Evolutionary conservation across 257 asterid genomes (phyloP).

Genomic region (Lithospermum erythrorhizon): DNA sequence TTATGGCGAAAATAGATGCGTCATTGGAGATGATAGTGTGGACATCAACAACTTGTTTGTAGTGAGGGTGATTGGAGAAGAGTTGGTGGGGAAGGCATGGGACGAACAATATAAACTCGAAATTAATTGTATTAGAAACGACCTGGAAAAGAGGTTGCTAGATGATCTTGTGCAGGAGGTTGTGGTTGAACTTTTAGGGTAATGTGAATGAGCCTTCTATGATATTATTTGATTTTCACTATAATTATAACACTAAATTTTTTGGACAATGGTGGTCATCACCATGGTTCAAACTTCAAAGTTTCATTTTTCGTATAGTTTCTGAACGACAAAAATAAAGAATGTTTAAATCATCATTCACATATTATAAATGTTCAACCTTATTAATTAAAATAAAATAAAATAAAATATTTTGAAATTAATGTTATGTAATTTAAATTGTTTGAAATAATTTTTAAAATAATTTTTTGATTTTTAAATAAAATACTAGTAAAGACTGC

Average conservation of each 20-base stretch:
- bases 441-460: no score
- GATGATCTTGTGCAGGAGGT: slow-evolving; percentile 61
- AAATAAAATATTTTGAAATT: no score
- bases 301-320: no score
- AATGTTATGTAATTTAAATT: no score
- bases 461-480: no score
- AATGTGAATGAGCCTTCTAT: slow-evolving; percentile 20
- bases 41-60: slow-evolving; percentile 42
- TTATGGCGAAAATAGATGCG: slow-evolving; percentile 29
- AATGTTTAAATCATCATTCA: no score
- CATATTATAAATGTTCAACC: no score
- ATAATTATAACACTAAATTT: not conserved
- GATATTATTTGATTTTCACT: not conserved
- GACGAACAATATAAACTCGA: slow-evolving; percentile 36
- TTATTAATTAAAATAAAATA: no score
- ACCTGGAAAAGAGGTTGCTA: slow-evolving; percentile 57
- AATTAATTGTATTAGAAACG: slow-evolving; percentile 42
- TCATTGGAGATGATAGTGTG: slow-evolving; percentile 24
- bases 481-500: no score
- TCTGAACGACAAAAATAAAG: no score
- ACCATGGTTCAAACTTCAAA: no score
- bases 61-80: slow-evolving; percentile 54
- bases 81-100: slow-evolving; percentile 72
- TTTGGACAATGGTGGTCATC: not conserved
- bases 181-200: slow-evolving; percentile 50